A percentile compares a stretch with the other conserved stretches of the same genome.
These are phyloP conservation scores for Colletotrichum sp. DNA, from an alignment of 2,329 filamentous ascomycete genomes.

Conservation along the genomic window DNA sequence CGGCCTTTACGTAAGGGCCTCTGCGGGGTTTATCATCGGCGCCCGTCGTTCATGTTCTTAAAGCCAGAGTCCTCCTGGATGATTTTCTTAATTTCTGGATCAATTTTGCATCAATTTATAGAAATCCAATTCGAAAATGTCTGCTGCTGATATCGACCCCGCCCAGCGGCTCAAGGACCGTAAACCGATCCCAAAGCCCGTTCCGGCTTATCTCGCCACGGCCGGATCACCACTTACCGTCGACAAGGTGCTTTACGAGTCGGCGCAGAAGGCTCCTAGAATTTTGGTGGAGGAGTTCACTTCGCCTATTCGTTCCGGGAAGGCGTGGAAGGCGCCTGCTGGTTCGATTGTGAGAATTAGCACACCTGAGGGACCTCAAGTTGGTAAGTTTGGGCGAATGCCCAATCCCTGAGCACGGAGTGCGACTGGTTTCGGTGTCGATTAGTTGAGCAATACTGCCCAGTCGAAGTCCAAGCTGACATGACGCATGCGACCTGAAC, in stretches of 20 bases:
- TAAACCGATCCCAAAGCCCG: slow-evolving; percentile 50
- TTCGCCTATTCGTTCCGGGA: slow-evolving; percentile 75
- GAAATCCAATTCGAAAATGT: not conserved
- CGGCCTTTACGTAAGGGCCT: slow-evolving; percentile 7
- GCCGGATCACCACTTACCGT: slow-evolving; percentile 49
- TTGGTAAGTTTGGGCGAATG: slow-evolving; percentile 47
- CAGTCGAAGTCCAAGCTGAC: not conserved
- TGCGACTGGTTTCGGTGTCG: not conserved
- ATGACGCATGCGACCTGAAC: slow-evolving; percentile 71
- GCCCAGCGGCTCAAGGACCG: slow-evolving; percentile 44
- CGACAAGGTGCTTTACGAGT: slow-evolving; percentile 59
- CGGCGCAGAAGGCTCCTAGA: slow-evolving; percentile 58
- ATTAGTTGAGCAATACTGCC: not conserved
- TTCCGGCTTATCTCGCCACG: slow-evolving; percentile 53
- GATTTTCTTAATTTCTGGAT: not conserved
- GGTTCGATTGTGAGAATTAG: slow-evolving; percentile 75
- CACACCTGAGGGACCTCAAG: slow-evolving; percentile 79
- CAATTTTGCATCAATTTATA: not conserved
- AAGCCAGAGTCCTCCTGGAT: not conserved
- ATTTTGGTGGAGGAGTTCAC: slow-evolving; percentile 57
- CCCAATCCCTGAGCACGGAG: not conserved
- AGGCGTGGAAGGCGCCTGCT: slow-evolving; percentile 73
- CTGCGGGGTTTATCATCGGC: slow-evolving; percentile 1
- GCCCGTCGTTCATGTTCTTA: not conserved
- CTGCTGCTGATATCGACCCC: not conserved